Conservation (phyloP, 2,329 filamentous ascomycete species). For the Aschersonia sp. region DNA sequence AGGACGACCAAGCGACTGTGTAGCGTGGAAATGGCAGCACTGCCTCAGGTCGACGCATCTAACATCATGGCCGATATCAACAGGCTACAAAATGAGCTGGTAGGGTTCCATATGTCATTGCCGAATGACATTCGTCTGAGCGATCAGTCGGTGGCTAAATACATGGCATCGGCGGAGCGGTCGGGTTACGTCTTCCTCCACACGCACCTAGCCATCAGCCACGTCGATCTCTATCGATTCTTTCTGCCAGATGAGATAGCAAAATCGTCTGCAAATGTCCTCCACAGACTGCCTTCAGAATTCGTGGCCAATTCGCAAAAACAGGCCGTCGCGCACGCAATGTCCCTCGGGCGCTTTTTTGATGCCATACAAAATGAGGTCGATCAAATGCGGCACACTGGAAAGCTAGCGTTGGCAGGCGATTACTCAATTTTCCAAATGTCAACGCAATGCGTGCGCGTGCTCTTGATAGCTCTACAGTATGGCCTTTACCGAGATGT, state of each 20-base stretch:
- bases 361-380: constrained; percentile 17
- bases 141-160: constrained; percentile 17
- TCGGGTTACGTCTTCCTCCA: constrained; percentile 23
- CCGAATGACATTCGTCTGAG: constrained; percentile 18
- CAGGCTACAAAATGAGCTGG: constrained; percentile 21
- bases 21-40: constrained; percentile 6
- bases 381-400: constrained; percentile 10
- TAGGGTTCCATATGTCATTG: constrained; percentile 19
- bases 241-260: constrained; percentile 20
- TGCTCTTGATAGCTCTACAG: constrained; percentile 20
- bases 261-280: constrained; percentile 15
- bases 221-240: constrained; percentile 25
- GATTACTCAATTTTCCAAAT: constrained; percentile 18
- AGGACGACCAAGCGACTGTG: constrained; percentile 14
- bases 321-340: constrained; percentile 23
- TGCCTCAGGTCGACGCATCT: constrained; percentile 17
- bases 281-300: constrained; percentile 18
- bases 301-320: constrained; percentile 22
- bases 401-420: constrained; percentile 13
- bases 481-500: constrained; percentile 20
- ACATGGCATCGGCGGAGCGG: constrained; percentile 15
- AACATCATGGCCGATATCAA: constrained; percentile 22
- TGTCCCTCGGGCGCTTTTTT: constrained; percentile 21
- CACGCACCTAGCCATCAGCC: constrained; percentile 18
- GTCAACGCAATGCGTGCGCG: constrained; percentile 14